Base-by-base conservation (phyloP, 768 basidiomycete genomes). In the Lactarius hatsudake region DNA sequence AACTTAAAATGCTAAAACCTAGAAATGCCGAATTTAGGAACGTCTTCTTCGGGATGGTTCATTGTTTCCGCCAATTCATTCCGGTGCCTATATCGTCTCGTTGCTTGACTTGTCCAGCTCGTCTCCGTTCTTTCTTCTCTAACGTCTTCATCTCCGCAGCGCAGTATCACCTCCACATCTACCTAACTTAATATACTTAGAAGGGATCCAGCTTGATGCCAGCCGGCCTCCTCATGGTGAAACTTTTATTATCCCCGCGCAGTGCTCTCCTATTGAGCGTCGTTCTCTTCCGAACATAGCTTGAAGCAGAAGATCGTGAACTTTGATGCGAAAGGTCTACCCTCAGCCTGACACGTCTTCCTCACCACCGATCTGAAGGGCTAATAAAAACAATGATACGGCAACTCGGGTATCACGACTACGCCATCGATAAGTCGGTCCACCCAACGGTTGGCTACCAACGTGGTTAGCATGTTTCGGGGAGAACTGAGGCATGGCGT, bases 1-100 rank as follows among this genome's bases (percentile, higher is more conserved):
- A 66, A 62, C 65, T 34, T 66, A 66, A 66, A 66, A 66, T 40
- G 48, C 32, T 66, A 57, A 66, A 66, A 66, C 65, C 48, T 62
- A 62, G 65, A 66, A 66, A 66, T 61, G 45, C 58, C 57, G 65
- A 66, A 57, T 45, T 18, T 30, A 38, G 60, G n/a, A 40, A 40
- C 58, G 38, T 23, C 23, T 51, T 51, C 55, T 38, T 36, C 32
- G 28, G 36, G 45, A 43, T 30, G 9, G 43, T 45, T 26, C 6
- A 9, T 23, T 23, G 43, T 20, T 26, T 12, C 40, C 55, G 26
- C 48, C 20, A 20, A 23, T 23, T 57, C 20, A 62, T 62, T 57
- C 62, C 65, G 65, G 65, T 62, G 3, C 57, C 65, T 57, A 40
- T 61, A 30, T 34, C 7, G 26, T 56, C 32, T 66, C 36, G 55